Conservation (phyloP, 2,329 filamentous ascomycete species). For the Magnaporthales sp. region DNA sequence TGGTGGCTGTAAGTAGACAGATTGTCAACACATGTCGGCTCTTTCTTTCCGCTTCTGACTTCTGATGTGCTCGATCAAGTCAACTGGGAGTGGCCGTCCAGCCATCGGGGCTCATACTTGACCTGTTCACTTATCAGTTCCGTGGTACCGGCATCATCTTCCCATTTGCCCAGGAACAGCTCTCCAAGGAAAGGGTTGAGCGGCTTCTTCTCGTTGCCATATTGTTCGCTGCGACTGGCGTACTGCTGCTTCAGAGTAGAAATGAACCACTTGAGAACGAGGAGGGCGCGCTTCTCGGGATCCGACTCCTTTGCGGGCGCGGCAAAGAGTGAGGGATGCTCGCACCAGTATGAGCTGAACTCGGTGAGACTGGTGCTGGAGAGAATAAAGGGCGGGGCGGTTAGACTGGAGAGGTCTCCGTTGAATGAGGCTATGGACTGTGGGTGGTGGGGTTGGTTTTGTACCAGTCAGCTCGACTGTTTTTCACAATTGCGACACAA, state of each 20-base stretch:
- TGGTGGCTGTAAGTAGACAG: constrained; percentile 57
- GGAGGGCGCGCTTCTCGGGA: constrained; percentile 69
- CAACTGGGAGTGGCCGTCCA: no score
- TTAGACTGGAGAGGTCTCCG: constrained; percentile 72
- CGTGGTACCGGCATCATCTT: constrained; percentile 72
- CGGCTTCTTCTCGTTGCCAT: constrained; percentile 93
- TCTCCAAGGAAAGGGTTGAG: constrained; percentile 94
- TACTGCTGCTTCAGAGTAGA: constrained; percentile 86
- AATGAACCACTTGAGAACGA: constrained; percentile 95
- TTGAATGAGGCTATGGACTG: constrained; percentile 74
- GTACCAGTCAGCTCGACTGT: constrained; percentile 7
- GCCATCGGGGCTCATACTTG: constrained; percentile 35
- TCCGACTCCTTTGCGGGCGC: constrained; percentile 74
- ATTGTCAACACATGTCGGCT: background rate
- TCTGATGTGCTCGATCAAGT: background rate
- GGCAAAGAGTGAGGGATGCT: constrained; percentile 68
- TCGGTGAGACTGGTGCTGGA: constrained; percentile 71
- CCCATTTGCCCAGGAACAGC: constrained; percentile 87
- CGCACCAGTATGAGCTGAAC: constrained; percentile 77
- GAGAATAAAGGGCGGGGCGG: constrained; percentile 75
- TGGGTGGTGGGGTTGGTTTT: background rate
- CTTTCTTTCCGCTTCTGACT: no score
- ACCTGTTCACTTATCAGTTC: constrained; percentile 91
- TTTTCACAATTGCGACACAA: constrained; percentile 3
- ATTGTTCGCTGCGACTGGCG: constrained; percentile 64